phyloP scores from a whole-genome alignment of 768 basidiomycete species.

The Hydnomerulius pinastri region DNA sequence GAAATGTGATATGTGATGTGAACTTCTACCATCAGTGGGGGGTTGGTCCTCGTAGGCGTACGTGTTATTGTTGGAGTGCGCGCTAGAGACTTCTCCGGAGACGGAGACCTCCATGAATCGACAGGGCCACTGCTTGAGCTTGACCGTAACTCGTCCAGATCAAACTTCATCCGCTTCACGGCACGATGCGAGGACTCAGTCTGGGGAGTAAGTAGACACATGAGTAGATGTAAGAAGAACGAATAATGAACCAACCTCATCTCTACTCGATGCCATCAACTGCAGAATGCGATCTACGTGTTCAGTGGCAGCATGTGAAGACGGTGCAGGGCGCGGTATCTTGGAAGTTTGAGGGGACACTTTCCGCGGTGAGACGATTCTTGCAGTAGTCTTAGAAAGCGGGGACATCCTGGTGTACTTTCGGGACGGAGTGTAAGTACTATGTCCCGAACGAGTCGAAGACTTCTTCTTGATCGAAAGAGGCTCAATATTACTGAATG shows the following conservation, averaged over 20 bases:
- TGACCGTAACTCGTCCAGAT: conserved; percentile 49
- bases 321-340: conserved; percentile 23
- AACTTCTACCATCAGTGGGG: conserved; percentile 44
- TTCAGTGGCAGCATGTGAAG: conserved; percentile 34
- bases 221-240: not conserved
- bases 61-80: conserved; percentile 51
- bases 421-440: conserved; percentile 36
- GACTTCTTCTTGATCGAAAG: conserved; percentile 85
- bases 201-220: conserved; percentile 37
- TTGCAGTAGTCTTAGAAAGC: conserved; percentile 45
- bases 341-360: conserved; percentile 55
- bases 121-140: conserved; percentile 22
- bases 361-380: conserved; percentile 49
- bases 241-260: conserved; percentile 54
- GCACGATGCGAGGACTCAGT: conserved; percentile 69
- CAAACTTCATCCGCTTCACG: conserved; percentile 75
- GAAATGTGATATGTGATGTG: conserved; percentile 4
- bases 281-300: conserved; percentile 48
- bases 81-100: conserved; percentile 54
- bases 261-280: conserved; percentile 54
- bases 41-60: conserved; percentile 44
- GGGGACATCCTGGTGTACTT: conserved; percentile 54
- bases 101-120: conserved; percentile 48
- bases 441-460: conserved; percentile 53
- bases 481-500: conserved; percentile 60